A percentile compares a stretch with the other conserved stretches of the same genome.
These are phyloP conservation scores for Carex sylvatica DNA, from an alignment of 202 grass and related monocot genomes.

Conservation along the genomic window DNA sequence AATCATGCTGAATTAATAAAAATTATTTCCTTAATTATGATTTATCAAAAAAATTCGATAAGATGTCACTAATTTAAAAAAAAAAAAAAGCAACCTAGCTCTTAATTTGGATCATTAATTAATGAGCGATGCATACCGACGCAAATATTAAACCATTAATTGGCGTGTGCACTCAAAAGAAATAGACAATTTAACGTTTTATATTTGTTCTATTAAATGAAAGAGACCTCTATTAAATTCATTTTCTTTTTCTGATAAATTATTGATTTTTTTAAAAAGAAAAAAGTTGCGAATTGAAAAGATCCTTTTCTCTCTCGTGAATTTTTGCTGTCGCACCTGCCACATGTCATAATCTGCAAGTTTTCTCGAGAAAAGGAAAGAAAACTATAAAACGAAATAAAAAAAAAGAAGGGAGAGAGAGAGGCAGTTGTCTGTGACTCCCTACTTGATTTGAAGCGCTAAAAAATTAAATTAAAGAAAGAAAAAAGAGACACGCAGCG, in stretches of 20 bases:
- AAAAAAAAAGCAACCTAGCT: neutral
- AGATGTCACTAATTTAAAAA: neutral
- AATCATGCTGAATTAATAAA: too few species aligned
- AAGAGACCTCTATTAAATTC: neutral
- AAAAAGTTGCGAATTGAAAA: too few species aligned
- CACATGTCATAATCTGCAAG: neutral
- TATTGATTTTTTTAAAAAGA: too few species aligned
- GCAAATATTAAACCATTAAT: neutral
- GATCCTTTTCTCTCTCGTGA: neutral
- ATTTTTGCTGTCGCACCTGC: neutral
- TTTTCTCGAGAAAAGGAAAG: neutral
- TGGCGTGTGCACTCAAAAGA: neutral
- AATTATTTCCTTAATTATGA: too few species aligned
- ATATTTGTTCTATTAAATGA: neutral
- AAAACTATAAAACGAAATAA: neutral
- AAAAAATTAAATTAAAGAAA: conserved; percentile 14
- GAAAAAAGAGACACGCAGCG: conserved; percentile 3
- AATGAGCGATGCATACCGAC: neutral
- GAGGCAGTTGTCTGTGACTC: neutral
- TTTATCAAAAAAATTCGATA: too few species aligned
- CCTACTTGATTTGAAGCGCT: neutral
- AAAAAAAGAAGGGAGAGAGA: neutral
- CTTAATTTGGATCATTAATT: neutral
- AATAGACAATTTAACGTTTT: neutral
- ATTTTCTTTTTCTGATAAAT: too few species aligned